phyloP scores from a whole-genome alignment of 2,329 filamentous ascomycete genomes.

The Aschersonia sp. region DNA sequence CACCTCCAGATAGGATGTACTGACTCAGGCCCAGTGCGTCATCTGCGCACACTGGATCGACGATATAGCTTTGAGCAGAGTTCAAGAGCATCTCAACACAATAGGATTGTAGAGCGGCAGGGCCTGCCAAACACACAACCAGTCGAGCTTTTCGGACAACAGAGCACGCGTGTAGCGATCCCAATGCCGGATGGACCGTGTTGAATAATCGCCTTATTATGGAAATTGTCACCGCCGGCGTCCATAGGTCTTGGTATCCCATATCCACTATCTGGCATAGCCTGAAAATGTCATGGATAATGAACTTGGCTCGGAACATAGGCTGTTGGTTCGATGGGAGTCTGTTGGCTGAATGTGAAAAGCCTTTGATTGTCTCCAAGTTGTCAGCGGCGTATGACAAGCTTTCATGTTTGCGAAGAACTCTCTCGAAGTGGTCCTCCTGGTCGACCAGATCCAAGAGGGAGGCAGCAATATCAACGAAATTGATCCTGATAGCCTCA shows the following conservation, averaged over 20 bases:
- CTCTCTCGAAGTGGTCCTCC: conserved; percentile 57
- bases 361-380: conserved; percentile 53
- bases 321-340: conserved; percentile 76
- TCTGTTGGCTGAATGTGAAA: conserved; percentile 47
- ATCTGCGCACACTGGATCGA: conserved; percentile 75
- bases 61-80: conserved; percentile 62
- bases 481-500: conserved; percentile 49
- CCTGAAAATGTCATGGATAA: conserved; percentile 61
- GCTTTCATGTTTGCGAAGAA: conserved; percentile 42
- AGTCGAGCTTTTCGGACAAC: conserved; percentile 77
- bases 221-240: conserved; percentile 55
- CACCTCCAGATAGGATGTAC: conserved; percentile 63
- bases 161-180: conserved; percentile 73
- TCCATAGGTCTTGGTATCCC: conserved; percentile 56
- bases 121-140: conserved; percentile 62
- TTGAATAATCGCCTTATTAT: conserved; percentile 67
- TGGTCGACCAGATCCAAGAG: conserved; percentile 68
- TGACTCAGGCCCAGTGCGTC: conserved; percentile 78
- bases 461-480: conserved; percentile 61
- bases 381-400: conserved; percentile 47
- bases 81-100: conserved; percentile 83
- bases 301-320: conserved; percentile 63
- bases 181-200: conserved; percentile 67
- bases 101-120: conserved; percentile 60
- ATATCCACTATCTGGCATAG: conserved; percentile 61